A percentile compares a stretch with the other conserved stretches of the same genome.
phyloP scores from a whole-genome alignment of 1,284 basidiomycete species.

The Ustilago esculenta region DNA sequence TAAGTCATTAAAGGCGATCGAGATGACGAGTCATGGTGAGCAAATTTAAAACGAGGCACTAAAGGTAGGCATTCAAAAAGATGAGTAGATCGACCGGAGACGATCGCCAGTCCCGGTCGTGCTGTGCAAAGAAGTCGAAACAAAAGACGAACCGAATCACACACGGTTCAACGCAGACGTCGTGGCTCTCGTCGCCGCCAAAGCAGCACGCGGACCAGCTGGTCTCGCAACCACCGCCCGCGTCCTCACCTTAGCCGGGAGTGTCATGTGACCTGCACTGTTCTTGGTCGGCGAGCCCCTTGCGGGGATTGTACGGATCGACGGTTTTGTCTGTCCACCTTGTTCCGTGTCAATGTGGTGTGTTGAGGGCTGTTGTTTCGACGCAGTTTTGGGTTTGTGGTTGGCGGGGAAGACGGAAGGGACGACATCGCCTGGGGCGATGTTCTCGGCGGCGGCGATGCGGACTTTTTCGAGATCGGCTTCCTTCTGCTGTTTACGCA shows the following conservation, averaged over 20 bases:
- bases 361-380: too few species aligned
- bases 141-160: not conserved
- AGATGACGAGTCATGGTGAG: too few species aligned
- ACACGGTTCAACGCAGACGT: slow-evolving; percentile 12
- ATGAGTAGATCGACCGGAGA: too few species aligned
- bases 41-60: too few species aligned
- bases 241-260: slow-evolving; percentile 1
- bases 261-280: slow-evolving; percentile 10
- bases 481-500: slow-evolving; percentile 37
- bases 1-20: too few species aligned
- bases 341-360: too few species aligned
- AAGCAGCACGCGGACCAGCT: slow-evolving; percentile 14
- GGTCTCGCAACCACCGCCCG: slow-evolving; percentile 1
- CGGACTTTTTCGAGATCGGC: slow-evolving; percentile 27
- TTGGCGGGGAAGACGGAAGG: slow-evolving; percentile 20
- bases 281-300: not conserved
- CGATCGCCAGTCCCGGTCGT: too few species aligned
- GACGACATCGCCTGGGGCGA: slow-evolving; percentile 27
- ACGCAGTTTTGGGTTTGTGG: too few species aligned
- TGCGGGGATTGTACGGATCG: slow-evolving; percentile 20
- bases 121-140: slow-evolving; percentile 8
- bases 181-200: slow-evolving; percentile 8
- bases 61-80: too few species aligned
- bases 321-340: slow-evolving; percentile 2
- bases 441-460: slow-evolving; percentile 30